These are phyloP conservation scores for Bipolaris gigantea DNA, from an alignment of 2,329 filamentous ascomycete genomes.

Conservation along the genomic window DNA sequence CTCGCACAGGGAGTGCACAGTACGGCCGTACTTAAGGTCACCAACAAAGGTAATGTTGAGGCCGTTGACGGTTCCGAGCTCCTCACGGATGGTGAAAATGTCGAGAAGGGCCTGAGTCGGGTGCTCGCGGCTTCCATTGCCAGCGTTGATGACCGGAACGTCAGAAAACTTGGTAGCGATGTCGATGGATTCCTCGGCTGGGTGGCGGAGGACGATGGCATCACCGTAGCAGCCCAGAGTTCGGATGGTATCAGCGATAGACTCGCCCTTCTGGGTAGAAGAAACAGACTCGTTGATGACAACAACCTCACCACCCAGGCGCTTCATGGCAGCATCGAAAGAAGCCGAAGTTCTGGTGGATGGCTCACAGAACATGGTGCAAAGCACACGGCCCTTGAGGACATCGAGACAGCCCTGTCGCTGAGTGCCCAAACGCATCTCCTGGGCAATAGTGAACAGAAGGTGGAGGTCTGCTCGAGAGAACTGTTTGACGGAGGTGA, in stretches of 20 bases:
- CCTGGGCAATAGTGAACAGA: conserved; percentile 93
- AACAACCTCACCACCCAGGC: conserved; percentile 85
- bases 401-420: conserved; percentile 86
- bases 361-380: conserved; percentile 96
- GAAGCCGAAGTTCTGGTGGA: conserved; percentile 94
- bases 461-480: conserved; percentile 83
- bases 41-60: conserved; percentile 95
- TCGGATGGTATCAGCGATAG: conserved; percentile 87
- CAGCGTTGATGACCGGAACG: conserved; percentile 94
- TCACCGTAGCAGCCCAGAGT: conserved; percentile 94
- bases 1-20: conserved; percentile 93
- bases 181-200: conserved; percentile 76
- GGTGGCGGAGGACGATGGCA: conserved; percentile 93
- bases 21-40: conserved; percentile 88
- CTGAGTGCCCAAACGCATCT: conserved; percentile 95
- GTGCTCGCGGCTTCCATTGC: conserved; percentile 94
- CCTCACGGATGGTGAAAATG: conserved; percentile 97
- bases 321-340: conserved; percentile 98
- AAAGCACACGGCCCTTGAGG: conserved; percentile 81
- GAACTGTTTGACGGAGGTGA: conserved; percentile 91
- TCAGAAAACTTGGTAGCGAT: conserved; percentile 83
- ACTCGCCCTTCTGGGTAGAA: conserved; percentile 92
- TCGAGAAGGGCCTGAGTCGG: conserved; percentile 97
- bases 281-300: conserved; percentile 80
- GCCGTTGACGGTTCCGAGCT: conserved; percentile 91